Evolutionary conservation across 352 stramenopile genomes (phyloP).

Genomic region (Pythium volutum): DNA sequence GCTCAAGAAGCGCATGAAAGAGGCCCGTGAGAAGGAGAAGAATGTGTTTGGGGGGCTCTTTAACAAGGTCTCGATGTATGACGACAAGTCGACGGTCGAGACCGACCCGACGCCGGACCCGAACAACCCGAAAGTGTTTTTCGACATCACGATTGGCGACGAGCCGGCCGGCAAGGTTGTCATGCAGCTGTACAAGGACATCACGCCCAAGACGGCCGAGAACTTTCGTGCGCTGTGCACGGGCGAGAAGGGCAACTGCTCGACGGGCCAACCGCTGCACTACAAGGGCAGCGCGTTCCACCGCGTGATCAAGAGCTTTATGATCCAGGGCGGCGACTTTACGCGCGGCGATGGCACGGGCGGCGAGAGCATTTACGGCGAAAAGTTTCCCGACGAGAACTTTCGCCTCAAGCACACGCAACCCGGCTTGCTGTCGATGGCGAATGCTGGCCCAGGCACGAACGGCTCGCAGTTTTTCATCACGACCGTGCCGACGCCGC

Average conservation of each 20-base stretch:
- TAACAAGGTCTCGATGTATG: conserved; percentile 95
- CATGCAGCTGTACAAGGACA: conserved; percentile 96
- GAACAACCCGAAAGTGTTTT: conserved; percentile 97
- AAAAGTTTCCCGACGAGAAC: conserved; percentile 98
- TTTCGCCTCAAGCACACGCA: conserved; percentile 97
- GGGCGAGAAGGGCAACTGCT: conserved; percentile 93
- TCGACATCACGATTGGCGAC: conserved; percentile 95
- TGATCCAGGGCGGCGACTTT: conserved; percentile 98
- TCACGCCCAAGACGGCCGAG: conserved; percentile 96
- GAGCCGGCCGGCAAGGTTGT: conserved; percentile 88
- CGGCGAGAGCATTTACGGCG: conserved; percentile 92
- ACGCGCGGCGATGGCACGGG: conserved; percentile 94
- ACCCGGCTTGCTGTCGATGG: conserved; percentile 94
- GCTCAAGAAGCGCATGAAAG: conserved; percentile 85
- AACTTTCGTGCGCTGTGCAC: conserved; percentile 99
- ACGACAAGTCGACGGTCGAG: conserved; percentile 93
- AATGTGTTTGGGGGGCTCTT: conserved; percentile 95
- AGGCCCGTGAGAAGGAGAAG: conserved; percentile 95
- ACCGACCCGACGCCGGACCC: conserved; percentile 50
- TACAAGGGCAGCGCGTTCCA: conserved; percentile 99
- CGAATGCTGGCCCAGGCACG: conserved; percentile 94
- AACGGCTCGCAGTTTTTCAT: conserved; percentile 99
- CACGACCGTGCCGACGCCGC: conserved; percentile 91
- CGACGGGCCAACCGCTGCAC: conserved; percentile 86
- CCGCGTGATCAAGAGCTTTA: conserved; percentile 99